Percentiles rank a stretch among this genome's conserved stretches.
Evolutionary conservation across 768 basidiomycete genomes (phyloP).

Genomic region (Leccinum disarticulatum): DNA sequence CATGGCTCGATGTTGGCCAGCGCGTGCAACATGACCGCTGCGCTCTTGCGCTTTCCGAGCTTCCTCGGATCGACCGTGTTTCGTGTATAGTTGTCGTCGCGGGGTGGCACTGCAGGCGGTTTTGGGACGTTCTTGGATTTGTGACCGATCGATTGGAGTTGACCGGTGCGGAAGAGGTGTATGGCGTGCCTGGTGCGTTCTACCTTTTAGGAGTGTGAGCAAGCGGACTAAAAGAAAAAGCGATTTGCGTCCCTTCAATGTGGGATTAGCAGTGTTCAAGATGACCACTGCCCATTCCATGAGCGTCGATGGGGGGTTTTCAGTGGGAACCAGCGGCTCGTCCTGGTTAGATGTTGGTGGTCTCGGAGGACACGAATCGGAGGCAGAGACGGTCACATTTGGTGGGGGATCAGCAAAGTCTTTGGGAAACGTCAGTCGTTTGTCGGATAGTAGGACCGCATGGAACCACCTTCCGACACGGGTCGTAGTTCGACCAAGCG

Average conservation of each 20-base stretch:
- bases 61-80: too few relatives aligned
- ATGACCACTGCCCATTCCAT: slow-evolving; percentile 81
- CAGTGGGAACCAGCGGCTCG: not conserved
- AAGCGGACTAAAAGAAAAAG: not conserved
- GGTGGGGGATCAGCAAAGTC: slow-evolving; percentile 70
- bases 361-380: not conserved
- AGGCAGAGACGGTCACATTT: not conserved
- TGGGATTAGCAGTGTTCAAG: slow-evolving; percentile 55
- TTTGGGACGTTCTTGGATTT: slow-evolving; percentile 44
- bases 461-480: slow-evolving; percentile 46
- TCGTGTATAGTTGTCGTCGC: too few relatives aligned
- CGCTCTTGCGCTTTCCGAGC: too few relatives aligned
- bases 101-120: too few relatives aligned
- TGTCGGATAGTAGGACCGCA: too few relatives aligned
- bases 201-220: slow-evolving; percentile 36
- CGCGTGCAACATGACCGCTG: too few relatives aligned
- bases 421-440: slow-evolving; percentile 28
- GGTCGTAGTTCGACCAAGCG: slow-evolving; percentile 59
- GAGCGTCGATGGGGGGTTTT: slow-evolving; percentile 53
- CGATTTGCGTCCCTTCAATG: not conserved
- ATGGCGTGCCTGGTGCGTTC: slow-evolving; percentile 71
- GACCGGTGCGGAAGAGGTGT: slow-evolving; percentile 65
- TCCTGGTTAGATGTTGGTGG: not conserved
- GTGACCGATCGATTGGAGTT: slow-evolving; percentile 66
- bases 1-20: too few relatives aligned